Conservation (phyloP, 2,329 filamentous ascomycete genomes). For the Hypoxylon sp. region DNA sequence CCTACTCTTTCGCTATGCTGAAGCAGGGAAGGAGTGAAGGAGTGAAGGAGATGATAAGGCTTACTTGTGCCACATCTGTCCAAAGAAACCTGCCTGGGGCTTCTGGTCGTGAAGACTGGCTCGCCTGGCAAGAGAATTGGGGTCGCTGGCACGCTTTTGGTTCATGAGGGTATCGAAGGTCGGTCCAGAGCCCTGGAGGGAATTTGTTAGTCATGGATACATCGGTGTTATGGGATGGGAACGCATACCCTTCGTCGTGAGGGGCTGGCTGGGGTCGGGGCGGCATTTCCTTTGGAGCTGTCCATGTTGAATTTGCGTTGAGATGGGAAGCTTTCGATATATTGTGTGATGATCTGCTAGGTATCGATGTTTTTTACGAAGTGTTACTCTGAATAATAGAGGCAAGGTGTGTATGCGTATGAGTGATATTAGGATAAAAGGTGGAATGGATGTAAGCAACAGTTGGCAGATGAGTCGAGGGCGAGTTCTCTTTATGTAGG, state of each 20-base stretch:
- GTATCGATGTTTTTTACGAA: slow-evolving; percentile 16
- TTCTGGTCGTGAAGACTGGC: slow-evolving; percentile 69
- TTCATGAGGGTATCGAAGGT: slow-evolving; percentile 66
- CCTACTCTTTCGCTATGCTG: not conserved
- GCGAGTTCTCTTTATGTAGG: slow-evolving; percentile 31
- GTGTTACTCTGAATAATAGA: not conserved
- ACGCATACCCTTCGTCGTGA: slow-evolving; percentile 48
- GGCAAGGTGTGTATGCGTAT: not conserved
- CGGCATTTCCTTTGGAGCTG: slow-evolving; percentile 36
- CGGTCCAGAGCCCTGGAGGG: slow-evolving; percentile 60
- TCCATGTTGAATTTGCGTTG: slow-evolving; percentile 43
- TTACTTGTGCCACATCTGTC: slow-evolving; percentile 70
- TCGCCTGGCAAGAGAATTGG: slow-evolving; percentile 60
- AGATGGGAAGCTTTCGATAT: not conserved
- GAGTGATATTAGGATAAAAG: not conserved
- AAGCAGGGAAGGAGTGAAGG: not conserved
- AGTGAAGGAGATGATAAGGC: slow-evolving; percentile 44
- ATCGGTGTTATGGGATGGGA: not conserved
- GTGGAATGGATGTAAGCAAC: not conserved
- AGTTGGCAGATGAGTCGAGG: slow-evolving; percentile 14
- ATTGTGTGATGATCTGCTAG: slow-evolving; percentile 3
- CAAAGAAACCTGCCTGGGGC: slow-evolving; percentile 63
- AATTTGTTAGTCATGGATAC: slow-evolving; percentile 18
- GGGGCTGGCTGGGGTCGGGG: slow-evolving; percentile 25
- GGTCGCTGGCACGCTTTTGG: slow-evolving; percentile 63